A percentile compares a stretch with the other conserved stretches of the same genome.
These are phyloP conservation scores for Platanthera guangdongensis DNA, from an alignment of 106 monocot species.

Conservation along the genomic window DNA sequence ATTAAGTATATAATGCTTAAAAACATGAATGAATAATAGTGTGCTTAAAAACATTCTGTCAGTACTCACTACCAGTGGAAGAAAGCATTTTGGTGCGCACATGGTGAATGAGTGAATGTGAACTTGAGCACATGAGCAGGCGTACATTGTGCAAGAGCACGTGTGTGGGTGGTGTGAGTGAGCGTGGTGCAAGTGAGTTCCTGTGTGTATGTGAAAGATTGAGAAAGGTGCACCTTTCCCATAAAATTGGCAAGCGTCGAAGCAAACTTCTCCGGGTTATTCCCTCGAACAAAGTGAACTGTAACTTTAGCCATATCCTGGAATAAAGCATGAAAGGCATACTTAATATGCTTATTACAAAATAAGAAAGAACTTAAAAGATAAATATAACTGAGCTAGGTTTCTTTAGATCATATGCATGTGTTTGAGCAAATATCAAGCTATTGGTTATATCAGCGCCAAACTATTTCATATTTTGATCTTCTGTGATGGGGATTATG, in stretches of 20 bases:
- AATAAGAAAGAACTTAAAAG: background rate
- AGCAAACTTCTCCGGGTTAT: conserved; percentile 70
- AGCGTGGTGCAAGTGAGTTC: too few relatives aligned
- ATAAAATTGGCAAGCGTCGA: conserved; percentile 72
- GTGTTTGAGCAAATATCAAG: background rate
- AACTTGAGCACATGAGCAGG: too few relatives aligned
- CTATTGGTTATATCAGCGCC: background rate
- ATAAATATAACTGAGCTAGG: background rate
- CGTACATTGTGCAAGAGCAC: too few relatives aligned
- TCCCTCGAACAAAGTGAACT: conserved; percentile 70
- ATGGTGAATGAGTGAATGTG: too few relatives aligned
- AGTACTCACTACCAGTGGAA: background rate
- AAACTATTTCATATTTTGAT: background rate
- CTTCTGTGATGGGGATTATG: background rate
- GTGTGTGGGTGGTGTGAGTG: too few relatives aligned
- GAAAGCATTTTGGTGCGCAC: background rate
- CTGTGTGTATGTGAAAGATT: background rate
- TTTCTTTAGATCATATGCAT: background rate
- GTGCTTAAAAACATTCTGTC: background rate
- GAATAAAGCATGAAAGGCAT: conserved; percentile 2
- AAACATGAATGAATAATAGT: background rate
- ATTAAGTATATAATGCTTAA: background rate
- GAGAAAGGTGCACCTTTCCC: conserved; percentile 50
- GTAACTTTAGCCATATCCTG: conserved; percentile 97
- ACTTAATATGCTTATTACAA: background rate